Evolutionary conservation across 805 yeast genomes (phyloP), one percentile per base, ranked within the genome.

Genomic region (Candida pseudoglaebosa): DNA sequence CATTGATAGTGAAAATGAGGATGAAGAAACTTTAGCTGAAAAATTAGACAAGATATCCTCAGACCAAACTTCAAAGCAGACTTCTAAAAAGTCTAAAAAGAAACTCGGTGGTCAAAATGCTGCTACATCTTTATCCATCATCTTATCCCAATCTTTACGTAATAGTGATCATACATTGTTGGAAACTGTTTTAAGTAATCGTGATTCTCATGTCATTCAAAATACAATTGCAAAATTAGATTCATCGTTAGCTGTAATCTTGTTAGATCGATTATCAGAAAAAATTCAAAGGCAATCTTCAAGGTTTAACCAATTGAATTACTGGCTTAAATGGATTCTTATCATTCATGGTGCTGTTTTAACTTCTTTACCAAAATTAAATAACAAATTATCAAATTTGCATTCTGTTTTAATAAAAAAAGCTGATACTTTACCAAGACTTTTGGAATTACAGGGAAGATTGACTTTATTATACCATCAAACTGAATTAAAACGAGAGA

Each of bases 121-220:
- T 37, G 57, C 69, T 10, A 57, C 61, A 0, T 79, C 96, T 1
- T 75, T 90, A 43, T 78, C 96, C 1, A 80, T 84, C 1, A 78
- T 93, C n/a, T 70, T 93, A 32, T 71, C 90, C 10, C 99, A 93
- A 65, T 91, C 99, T 0, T 71, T 93, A 45, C 81, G 78, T 51
- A 81, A 95, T 15, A 86, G 85, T 52, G 99, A 93, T 57, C 89
- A 82, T 52, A 67, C 93, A 7, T 68, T 93, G 40, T 70, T 93
- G 45, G 98, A 93, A 59, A 78, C 87, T 2, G 95, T 95, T 9
- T 70, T 93, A 46, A 61, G 62, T 42, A 75, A 75, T 48, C 66
- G 70, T 34, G 81, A 77, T 47, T 75, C 75, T 35, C 56, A 53
- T 5, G 62, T 75, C 6, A 73, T 77, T 32, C 71, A 70, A 47